Percentiles rank a stretch among this genome's conserved stretches.
Conservation (phyloP, 805 yeast species). For the Candida silvatica region DNA sequence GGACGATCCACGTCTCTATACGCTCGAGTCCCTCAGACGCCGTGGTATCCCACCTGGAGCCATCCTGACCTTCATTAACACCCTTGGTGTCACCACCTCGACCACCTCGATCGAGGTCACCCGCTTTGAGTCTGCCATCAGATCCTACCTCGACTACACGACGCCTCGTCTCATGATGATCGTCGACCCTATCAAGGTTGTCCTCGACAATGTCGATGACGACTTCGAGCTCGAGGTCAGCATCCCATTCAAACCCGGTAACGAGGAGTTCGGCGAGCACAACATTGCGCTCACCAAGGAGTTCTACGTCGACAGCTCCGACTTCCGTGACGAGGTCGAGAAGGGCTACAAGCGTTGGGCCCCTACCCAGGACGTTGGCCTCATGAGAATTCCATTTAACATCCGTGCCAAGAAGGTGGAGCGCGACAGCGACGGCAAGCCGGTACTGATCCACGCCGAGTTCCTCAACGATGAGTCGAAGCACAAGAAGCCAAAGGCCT, state of each 20-base stretch:
- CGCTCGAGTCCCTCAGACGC: constrained; percentile 89
- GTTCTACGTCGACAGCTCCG: constrained; percentile 81
- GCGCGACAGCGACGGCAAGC: constrained; percentile 51
- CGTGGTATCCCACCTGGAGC: constrained; percentile 99
- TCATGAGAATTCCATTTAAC: constrained; percentile 83
- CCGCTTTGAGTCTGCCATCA: constrained; percentile 83
- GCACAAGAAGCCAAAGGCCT: constrained; percentile 84
- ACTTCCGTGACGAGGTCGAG: constrained; percentile 61
- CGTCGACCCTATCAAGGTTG: constrained; percentile 76
- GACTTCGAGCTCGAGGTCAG: constrained; percentile 61
- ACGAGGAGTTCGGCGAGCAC: constrained; percentile 66
- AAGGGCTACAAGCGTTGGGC: constrained; percentile 87
- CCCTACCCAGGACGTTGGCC: constrained; percentile 90
- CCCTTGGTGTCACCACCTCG: constrained; percentile 93
- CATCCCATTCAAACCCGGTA: constrained; percentile 88
- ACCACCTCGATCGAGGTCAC: constrained; percentile 85
- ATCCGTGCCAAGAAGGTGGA: constrained; percentile 64
- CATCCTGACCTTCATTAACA: constrained; percentile 82
- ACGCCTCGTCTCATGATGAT: constrained; percentile 95
- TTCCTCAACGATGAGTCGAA: constrained; percentile 55
- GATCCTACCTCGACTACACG: constrained; percentile 79
- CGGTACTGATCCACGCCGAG: constrained; percentile 65
- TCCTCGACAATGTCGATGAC: constrained; percentile 73
- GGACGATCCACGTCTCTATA: constrained; percentile 97
- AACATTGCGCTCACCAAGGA: constrained; percentile 67